Conservation (phyloP, 306 rosid genomes). For the Gastrolobium villosum region DNA sequence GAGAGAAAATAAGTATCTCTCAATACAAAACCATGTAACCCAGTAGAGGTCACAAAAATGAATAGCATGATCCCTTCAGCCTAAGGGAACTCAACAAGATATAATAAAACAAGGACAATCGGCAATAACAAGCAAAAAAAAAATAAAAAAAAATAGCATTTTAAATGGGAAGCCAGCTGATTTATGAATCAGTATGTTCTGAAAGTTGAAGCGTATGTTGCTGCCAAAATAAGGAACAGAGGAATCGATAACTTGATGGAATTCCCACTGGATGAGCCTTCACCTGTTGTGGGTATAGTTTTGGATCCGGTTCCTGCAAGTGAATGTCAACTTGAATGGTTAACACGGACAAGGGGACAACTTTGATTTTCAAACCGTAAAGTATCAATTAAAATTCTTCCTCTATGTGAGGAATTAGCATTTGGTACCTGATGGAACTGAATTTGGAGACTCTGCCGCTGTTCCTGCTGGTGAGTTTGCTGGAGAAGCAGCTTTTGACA, state of each 20-base stretch:
- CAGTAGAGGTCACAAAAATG: conserved; percentile 47
- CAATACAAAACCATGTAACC: conserved; percentile 47
- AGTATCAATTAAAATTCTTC: conserved; percentile 18
- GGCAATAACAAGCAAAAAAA: conserved; percentile 1
- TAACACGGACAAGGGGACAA: conserved; percentile 32
- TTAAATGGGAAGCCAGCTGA: conserved; percentile 40
- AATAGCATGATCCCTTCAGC: conserved; percentile 46
- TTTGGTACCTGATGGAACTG: conserved; percentile 76
- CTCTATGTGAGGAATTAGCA: not conserved
- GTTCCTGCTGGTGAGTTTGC: conserved; percentile 74
- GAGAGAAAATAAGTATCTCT: conserved; percentile 44
- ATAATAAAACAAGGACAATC: conserved; percentile 25
- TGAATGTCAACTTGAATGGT: conserved; percentile 38
- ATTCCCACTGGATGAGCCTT: conserved; percentile 66
- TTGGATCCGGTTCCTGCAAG: conserved; percentile 77
- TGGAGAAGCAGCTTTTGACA: conserved; percentile 70
- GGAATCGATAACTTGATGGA: conserved; percentile 63
- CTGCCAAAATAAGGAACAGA: conserved; percentile 59
- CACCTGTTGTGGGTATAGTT: conserved; percentile 67
- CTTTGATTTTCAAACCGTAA: conserved; percentile 1
- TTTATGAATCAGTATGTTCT: conserved; percentile 51
- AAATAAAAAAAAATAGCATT: not conserved
- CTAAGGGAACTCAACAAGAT: conserved; percentile 37
- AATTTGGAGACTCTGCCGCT: conserved; percentile 67
- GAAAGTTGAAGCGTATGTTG: conserved; percentile 54